These are phyloP conservation scores for Boletus pseudo-olivaceus DNA, from an alignment of 768 basidiomycete genomes.

Conservation along the genomic window DNA sequence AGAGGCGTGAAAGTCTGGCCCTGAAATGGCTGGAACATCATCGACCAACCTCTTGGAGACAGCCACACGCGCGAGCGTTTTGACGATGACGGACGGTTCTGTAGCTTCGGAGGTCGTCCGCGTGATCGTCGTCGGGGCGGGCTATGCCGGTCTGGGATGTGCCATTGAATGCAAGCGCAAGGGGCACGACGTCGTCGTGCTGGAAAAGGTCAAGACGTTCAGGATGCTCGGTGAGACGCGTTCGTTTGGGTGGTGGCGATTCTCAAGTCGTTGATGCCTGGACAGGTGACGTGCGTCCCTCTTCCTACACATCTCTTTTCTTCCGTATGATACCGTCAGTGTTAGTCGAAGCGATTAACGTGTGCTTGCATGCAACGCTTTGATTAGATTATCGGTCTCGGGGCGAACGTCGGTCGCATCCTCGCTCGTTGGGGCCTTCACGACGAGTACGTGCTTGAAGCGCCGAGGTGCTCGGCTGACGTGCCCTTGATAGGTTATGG, in stretches of 20 bases:
- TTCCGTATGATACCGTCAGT: not conserved
- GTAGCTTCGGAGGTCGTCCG: not conserved
- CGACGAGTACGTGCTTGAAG: constrained; percentile 11
- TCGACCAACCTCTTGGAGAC: not conserved
- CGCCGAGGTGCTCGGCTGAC: not conserved
- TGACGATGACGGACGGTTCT: not conserved
- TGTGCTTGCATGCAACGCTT: not conserved
- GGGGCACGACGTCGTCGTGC: constrained; percentile 24
- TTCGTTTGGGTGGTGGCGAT: no score
- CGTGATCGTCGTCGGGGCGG: constrained; percentile 25
- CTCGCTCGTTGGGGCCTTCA: constrained; percentile 29
- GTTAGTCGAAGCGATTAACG: not conserved
- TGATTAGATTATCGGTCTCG: constrained; percentile 20
- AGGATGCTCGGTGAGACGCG: constrained; percentile 14
- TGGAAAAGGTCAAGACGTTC: constrained; percentile 22
- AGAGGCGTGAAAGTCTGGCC: not conserved
- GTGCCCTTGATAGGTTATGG: constrained; percentile 14
- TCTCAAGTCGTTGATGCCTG: not conserved
- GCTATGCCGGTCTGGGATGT: constrained; percentile 28
- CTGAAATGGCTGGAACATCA: not conserved
- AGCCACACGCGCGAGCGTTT: not conserved
- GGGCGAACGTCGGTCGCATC: constrained; percentile 26
- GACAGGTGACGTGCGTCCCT: constrained; percentile 2
- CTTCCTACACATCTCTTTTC: no score
- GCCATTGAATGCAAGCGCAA: constrained; percentile 28